Base-by-base conservation (phyloP, 352 stramenopile species). In the Phytophthora meadii region DNA sequence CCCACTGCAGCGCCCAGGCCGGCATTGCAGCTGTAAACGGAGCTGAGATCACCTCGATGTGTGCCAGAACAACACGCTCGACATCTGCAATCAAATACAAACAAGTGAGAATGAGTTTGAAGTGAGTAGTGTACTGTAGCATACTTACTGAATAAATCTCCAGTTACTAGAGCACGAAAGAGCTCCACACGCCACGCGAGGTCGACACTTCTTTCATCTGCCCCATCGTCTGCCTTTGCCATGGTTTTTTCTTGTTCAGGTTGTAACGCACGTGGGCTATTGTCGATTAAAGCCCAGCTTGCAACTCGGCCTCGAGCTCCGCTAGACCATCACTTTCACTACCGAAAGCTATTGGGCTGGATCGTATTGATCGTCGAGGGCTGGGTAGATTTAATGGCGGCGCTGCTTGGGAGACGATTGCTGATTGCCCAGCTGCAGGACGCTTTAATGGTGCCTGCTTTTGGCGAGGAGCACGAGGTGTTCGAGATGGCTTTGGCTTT, bases 1-100 rank as follows among this genome's bases (percentile, higher is more conserved):
- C 84, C 76, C 80, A 90, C 48, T 91, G 74, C 40, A 91, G 68
- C 45, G 84, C 75, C 76, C 77, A 88, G 17, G 65, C 22, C 9
- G 78, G 79, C 78, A 90, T 86, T 2, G 53, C 37, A 56, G 74
- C 74, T 14, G 77, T 85, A 53, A 93, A 90, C 4, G 82, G 68
- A 17, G 68, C 58, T 10, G 77, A 89, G 19, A 90, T 56, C 34
- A 71, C 61, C 4, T 88, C 77, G 15, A 88, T 82, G 34, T 87
- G 81, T 19, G 58, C 65, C 19, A 79, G 54, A 15, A 89, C 14
- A 9, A 72, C 58, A 3, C 47, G 61, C 39, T 77, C 42, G 28
- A 80, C 66, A 36, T 77, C 82, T 86, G 64, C 7, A 53, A 4
- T 9, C 1, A 12, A 52, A 25, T 17, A 15, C 30, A 4, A 34